phyloP scores from a whole-genome alignment of 2,329 filamentous ascomycete species.

The Mollisia scopiformis region DNA sequence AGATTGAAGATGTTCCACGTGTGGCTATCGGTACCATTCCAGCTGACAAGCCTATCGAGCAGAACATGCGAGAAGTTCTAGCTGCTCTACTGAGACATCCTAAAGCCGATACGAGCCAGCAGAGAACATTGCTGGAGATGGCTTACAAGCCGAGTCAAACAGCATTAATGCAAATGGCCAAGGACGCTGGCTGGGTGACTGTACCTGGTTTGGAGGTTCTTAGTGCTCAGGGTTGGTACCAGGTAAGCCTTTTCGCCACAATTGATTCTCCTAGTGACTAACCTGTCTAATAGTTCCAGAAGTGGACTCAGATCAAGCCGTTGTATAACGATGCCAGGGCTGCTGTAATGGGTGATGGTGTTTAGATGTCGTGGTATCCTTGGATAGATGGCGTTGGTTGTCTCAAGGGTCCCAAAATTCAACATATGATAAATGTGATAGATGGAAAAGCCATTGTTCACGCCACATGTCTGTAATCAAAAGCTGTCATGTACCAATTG shows the following conservation, averaged over 20 bases:
- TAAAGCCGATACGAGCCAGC: slow-evolving; percentile 34
- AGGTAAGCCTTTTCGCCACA: slow-evolving; percentile 54
- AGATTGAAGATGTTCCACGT: slow-evolving; percentile 56
- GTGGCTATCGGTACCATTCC: slow-evolving; percentile 92
- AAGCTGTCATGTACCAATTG: too few species aligned
- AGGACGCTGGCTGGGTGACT: slow-evolving; percentile 76
- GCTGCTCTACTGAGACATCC: slow-evolving; percentile 50
- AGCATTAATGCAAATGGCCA: slow-evolving; percentile 81
- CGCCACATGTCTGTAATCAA: too few species aligned
- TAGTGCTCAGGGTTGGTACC: slow-evolving; percentile 85
- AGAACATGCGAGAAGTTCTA: slow-evolving; percentile 67
- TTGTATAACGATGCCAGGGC: slow-evolving; percentile 70
- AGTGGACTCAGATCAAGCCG: slow-evolving; percentile 82
- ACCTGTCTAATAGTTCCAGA: slow-evolving; percentile 62
- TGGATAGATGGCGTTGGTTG: too few species aligned
- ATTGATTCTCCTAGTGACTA: not conserved
- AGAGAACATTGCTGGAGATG: slow-evolving; percentile 83
- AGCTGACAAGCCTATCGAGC: slow-evolving; percentile 81
- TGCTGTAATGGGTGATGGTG: slow-evolving; percentile 51
- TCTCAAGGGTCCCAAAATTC: too few species aligned
- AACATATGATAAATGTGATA: too few species aligned
- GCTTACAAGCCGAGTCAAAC: slow-evolving; percentile 90
- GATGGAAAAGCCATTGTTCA: too few species aligned
- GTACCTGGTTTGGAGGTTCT: slow-evolving; percentile 89
- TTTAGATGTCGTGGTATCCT: not conserved